Base-by-base conservation (phyloP, 345 rosid species). In the Lepidium sativum region DNA sequence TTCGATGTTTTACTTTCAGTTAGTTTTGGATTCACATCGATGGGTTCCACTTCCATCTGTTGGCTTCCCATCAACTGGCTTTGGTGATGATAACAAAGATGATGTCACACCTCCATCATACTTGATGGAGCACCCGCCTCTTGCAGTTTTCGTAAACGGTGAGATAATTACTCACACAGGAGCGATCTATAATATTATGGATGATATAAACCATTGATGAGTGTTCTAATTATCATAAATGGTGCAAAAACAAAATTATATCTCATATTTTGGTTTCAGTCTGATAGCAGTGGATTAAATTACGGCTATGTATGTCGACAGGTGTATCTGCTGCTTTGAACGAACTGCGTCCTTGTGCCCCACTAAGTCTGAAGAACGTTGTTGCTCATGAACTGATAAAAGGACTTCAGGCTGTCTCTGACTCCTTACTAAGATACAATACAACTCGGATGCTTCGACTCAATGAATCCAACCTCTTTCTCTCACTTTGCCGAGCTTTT, bases 81-180 rank as follows among this genome's bases (percentile, higher is more conserved):
- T 77, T 18, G 67, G 72, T 37, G 95, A 86, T 68, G 92, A 83
- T 72, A 80, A 77, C 79, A 87, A 78, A 43, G 99, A 85, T 64
- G 99, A 94, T 66, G 87, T 94, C 70, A 83, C 92, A 63, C 97
- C 99, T 3, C 99, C 99, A 14, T 85, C 97, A 54, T 75, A 79
- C 81, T 73, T 94, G 47, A 94, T 94, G 99, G 99, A 94, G 75
- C 96, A 94, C 75, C 96, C 99, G 56, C 97, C 97, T 54, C 95
- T 88, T 70, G 99, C 99, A 5, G 96, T 94, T 49, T 94, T 94
- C 76, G 63, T 90, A 53, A 94, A 90, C 55, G 97, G 99, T 88
- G 71, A 70, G 81, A 51, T 47, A 38, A 21, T 27, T 4, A 25
- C 6, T 25, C 39, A 37, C 27, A 20, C 6, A 33, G 5, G 31